These are phyloP conservation scores for Neonectria punicea DNA, from an alignment of 2,329 filamentous ascomycete species.

Conservation along the genomic window DNA sequence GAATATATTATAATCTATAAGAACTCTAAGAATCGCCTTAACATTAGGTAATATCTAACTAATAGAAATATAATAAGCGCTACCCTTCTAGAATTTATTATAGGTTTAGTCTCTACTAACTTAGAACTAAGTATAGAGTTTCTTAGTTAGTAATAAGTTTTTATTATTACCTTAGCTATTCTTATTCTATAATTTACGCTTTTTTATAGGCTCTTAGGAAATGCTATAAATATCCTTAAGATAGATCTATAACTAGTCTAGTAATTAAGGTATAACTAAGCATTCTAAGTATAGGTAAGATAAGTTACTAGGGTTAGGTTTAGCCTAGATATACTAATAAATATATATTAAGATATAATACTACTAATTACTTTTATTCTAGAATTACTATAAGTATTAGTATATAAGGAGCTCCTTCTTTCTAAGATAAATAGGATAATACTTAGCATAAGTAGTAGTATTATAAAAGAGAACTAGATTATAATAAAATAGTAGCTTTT, in stretches of 20 bases:
- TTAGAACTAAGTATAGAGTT: too few relatives aligned
- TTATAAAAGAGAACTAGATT: neutral
- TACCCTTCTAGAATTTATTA: too few relatives aligned
- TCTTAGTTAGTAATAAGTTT: too few relatives aligned
- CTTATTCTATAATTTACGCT: neutral
- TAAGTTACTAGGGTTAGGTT: neutral
- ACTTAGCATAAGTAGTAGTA: neutral
- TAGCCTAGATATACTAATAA: neutral
- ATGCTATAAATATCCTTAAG: neutral
- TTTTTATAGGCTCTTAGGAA: neutral
- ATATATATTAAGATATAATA: too few relatives aligned
- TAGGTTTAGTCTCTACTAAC: too few relatives aligned
- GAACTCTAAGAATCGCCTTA: neutral
- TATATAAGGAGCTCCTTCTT: neutral
- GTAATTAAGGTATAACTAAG: neutral
- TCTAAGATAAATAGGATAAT: neutral
- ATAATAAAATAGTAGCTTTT: neutral
- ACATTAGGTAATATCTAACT: neutral
- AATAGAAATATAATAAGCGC: neutral
- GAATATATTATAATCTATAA: neutral
- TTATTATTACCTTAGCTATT: neutral
- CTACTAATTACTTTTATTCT: too few relatives aligned
- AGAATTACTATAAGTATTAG: neutral
- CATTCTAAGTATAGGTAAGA: neutral
- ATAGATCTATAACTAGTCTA: neutral